Conservation (phyloP, 805 yeast genomes). For the Saturnispora silvae region DNA sequence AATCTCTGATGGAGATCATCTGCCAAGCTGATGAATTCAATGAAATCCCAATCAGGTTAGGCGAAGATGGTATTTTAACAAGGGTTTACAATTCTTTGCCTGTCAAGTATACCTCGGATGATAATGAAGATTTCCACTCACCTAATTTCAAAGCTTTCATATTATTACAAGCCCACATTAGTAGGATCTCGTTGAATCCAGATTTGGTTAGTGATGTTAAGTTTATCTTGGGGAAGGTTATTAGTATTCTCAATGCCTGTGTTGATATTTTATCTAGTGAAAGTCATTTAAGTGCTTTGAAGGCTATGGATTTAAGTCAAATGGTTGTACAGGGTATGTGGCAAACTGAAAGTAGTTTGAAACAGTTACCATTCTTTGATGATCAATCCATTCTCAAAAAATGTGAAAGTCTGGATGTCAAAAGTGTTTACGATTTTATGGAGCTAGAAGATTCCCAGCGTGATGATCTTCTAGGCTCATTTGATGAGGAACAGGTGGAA, state of each 20-base stretch:
- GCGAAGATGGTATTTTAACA: constrained; percentile 41
- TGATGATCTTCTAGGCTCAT: constrained; percentile 47
- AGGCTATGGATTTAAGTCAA: constrained; percentile 81
- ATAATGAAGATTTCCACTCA: constrained; percentile 30
- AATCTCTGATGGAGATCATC: constrained; percentile 52
- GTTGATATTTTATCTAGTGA: constrained; percentile 73
- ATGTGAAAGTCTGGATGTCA: constrained; percentile 46
- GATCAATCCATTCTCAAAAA: constrained; percentile 37
- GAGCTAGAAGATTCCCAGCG: constrained; percentile 56
- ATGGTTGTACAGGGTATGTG: constrained; percentile 82
- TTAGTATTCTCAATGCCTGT: constrained; percentile 50
- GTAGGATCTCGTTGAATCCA: constrained; percentile 49
- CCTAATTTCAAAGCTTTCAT: constrained; percentile 64
- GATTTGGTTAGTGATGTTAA: constrained; percentile 53
- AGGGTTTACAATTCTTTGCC: constrained; percentile 55
- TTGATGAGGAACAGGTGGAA: constrained; percentile 36
- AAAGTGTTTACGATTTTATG: constrained; percentile 72
- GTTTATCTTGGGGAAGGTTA: constrained; percentile 36
- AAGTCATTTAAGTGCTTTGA: constrained; percentile 66
- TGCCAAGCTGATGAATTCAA: constrained; percentile 69
- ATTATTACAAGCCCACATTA: constrained; percentile 71
- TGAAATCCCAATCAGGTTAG: constrained; percentile 44
- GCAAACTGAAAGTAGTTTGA: constrained; percentile 68
- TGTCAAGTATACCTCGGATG: constrained; percentile 33
- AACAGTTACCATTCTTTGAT: constrained; percentile 66